These are phyloP conservation scores for Moricandia arvensis DNA, from an alignment of 345 rosid genomes.

Conservation along the genomic window DNA sequence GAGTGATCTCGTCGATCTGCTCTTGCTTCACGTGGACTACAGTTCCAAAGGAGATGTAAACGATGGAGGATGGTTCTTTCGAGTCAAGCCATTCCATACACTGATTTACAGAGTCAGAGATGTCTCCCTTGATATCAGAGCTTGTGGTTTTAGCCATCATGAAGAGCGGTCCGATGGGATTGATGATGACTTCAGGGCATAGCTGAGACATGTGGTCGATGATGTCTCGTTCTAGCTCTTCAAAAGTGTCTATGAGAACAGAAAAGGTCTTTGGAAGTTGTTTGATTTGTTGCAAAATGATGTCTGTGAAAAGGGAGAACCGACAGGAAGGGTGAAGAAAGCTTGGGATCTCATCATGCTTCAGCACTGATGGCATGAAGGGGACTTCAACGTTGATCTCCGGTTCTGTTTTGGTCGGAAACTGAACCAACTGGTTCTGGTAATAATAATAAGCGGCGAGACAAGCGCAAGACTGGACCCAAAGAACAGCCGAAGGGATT, in stretches of 20 bases:
- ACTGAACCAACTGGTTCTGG: constrained; percentile 44
- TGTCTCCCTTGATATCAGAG: constrained; percentile 42
- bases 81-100: constrained; percentile 59
- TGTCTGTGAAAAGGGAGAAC: constrained; percentile 26
- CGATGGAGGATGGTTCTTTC: not conserved
- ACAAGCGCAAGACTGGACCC: constrained; percentile 87
- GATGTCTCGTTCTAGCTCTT: constrained; percentile 60
- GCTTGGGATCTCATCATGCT: constrained; percentile 73
- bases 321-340: constrained; percentile 52
- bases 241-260: constrained; percentile 62
- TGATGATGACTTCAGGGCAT: constrained; percentile 40
- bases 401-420: constrained; percentile 52
- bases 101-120: constrained; percentile 44
- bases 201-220: constrained; percentile 55
- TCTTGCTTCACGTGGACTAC: not conserved
- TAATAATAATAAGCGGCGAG: constrained; percentile 61
- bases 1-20: not conserved
- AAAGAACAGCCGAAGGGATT: constrained; percentile 72
- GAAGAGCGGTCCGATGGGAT: constrained; percentile 63
- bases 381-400: constrained; percentile 62
- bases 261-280: constrained; percentile 48
- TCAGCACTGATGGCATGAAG: constrained; percentile 44
- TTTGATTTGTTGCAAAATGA: constrained; percentile 49
- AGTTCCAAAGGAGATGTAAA: not conserved
- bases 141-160: constrained; percentile 43